Base-by-base conservation (phyloP, 169 alveolate species). In the Neospora caninum region DNA sequence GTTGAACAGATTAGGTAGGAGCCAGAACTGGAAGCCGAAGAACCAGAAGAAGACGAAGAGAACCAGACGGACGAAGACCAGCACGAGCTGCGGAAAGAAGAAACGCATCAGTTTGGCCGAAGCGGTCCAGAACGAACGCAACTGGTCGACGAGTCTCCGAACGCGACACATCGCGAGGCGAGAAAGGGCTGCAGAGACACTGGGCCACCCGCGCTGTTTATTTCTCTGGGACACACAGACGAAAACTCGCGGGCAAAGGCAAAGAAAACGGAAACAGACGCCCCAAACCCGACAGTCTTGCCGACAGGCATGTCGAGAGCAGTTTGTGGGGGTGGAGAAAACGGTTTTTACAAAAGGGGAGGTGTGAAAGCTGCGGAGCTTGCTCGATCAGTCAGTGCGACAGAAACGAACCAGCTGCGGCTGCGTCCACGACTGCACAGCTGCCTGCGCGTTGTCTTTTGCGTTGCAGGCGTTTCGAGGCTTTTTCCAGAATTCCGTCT, bases 1-100 rank as follows among this genome's bases (percentile, higher is more conserved):
- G 78, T 95, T 95, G 94, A 96, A 95, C 58, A 96, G 93, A 88
- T 96, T 96, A 13, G 97, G 97, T 22, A 96, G 93, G 42, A 96
- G 73, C 97, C 97, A 96, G 73, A 94, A 92, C 4, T 96, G 95
- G 43, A 49, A 89, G 25, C 97, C 97, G 82, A 88, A 92, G 96
- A 96, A 96, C 97, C 97, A 96, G 69, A 96, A 54, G 42, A 92
- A 86, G 27, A 95, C 95, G 78, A 94, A 96, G 6, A 93, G 54
- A 9, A 94, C 45, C 91, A 94, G 91, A 41, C 96, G 94, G 0
- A 91, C 92, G 41, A 96, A 83, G 58, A 94, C 91, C 42, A 94
- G 20, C 25, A 43, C 69, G 34, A 92, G 83, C 91, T 92, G 91
- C 49, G 42, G 18, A 38, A 25, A 78, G 41, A 53, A 0, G 78